Evolutionary conservation across 192 early-diverging fungal genomes (phyloP), one percentile per base, ranked within the genome.

Genomic region (Backusella mclennaniae): DNA sequence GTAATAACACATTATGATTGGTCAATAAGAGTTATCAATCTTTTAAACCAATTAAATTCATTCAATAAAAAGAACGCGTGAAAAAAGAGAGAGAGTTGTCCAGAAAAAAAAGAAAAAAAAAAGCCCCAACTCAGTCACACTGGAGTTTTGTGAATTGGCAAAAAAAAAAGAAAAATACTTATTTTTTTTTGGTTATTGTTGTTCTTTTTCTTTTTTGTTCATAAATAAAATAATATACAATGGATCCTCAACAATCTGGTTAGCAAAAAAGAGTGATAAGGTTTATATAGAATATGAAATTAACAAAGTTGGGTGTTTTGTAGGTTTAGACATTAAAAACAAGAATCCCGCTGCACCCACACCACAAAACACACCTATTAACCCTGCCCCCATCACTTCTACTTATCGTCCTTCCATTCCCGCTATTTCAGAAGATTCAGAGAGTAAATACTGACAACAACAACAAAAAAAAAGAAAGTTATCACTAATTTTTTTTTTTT

Each of bases 301-400:
- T 49, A n/a, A 49, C 46, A 49, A 2, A 2, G 0, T 53, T 2
- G n/a, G 3, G 33, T 33, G 8, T 8, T 23, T 56, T 56, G 8
- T 29, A 63, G 56, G 56, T 63, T 63, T 63, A 63, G 56, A 63
- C 56, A 63, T 63, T 66, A 87, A 87, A 80, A 71, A 44, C 39
- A 38, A 38, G 17, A 75, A 82, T 73, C 82, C 84, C 71, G 75
- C 84, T 66, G 87, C 87, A 66, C 87, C 87, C 71, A 88, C 87
- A 41, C 87, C 87, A 71, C 87, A 88, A 76, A 88, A 88, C 81
- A 88, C 87, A 68, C 87, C 87, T 67, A 88, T 82, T 75, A 84
- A 83, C 75, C 84, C 85, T 67, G 87, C 87, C 67, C 87, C 87
- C 63, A 88, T 88, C 76, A 86, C 82, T 70, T 85, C 83, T 23